Conservation (phyloP, 805 yeast genomes). For the Ogataea pini region DNA sequence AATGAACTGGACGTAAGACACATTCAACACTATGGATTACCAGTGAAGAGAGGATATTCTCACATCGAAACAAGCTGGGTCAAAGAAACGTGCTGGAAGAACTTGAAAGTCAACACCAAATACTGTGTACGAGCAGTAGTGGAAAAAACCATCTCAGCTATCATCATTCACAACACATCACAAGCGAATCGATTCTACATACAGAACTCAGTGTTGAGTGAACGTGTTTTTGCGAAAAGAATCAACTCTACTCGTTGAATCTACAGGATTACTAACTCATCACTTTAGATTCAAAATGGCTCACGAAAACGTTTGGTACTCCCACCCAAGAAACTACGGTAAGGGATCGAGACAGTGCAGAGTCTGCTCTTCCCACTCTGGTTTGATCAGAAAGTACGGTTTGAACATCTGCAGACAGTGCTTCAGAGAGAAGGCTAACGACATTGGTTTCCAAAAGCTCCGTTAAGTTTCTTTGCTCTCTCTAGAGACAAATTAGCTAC, state of each 20-base stretch:
- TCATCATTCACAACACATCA: no score
- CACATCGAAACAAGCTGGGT: no score
- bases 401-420: slow-evolving; percentile 99
- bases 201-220: neutral
- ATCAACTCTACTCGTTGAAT: no score
- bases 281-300: slow-evolving; percentile 68
- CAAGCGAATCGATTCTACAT: no score
- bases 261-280: slow-evolving; percentile 22
- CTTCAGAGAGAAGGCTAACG: slow-evolving; percentile 99
- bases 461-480: slow-evolving; percentile 57
- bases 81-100: no score
- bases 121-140: no score
- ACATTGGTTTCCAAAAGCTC: slow-evolving; percentile 98
- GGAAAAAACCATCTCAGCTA: no score
- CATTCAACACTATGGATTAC: neutral
- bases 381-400: slow-evolving; percentile 99
- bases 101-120: no score
- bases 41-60: no score
- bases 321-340: slow-evolving; percentile 99
- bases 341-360: slow-evolving; percentile 99
- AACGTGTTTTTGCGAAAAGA: neutral
- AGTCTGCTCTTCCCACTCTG: slow-evolving; percentile 97
- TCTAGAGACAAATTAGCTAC: neutral
- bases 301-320: slow-evolving; percentile 99
- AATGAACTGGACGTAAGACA: neutral